Conservation (phyloP, 2,329 filamentous ascomycete species). For the Xylaria sp. region DNA sequence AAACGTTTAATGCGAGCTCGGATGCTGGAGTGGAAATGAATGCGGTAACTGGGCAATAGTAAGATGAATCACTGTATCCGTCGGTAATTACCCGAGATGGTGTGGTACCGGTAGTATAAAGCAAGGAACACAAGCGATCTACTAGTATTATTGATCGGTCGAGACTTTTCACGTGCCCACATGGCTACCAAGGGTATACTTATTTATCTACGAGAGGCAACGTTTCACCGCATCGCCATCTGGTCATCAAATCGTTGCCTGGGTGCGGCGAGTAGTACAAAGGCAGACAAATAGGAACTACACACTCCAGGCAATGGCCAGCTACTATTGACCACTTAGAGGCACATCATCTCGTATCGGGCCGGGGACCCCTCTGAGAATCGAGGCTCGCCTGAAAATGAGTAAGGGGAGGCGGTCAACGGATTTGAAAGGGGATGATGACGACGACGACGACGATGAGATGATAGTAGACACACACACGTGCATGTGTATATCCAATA, state of each 20-base stretch:
- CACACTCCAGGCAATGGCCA: background rate
- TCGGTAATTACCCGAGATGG: slow-evolving; percentile 13
- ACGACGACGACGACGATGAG: background rate
- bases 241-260: background rate
- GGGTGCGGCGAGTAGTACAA: background rate
- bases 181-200: slow-evolving; percentile 8
- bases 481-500: slow-evolving; percentile 2
- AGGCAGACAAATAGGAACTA: background rate
- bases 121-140: background rate
- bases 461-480: slow-evolving; percentile 8
- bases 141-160: background rate
- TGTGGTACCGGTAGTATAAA: background rate
- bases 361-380: background rate
- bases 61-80: slow-evolving; percentile 6
- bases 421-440: background rate
- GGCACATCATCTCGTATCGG: slow-evolving; percentile 7
- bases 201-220: slow-evolving; percentile 16
- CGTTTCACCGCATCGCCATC: slow-evolving; percentile 29
- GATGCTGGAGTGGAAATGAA: background rate
- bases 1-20: slow-evolving; percentile 22
- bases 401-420: slow-evolving; percentile 24
- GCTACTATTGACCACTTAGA: slow-evolving; percentile 10
- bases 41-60: background rate
- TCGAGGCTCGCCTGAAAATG: background rate
- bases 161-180: slow-evolving; percentile 10